Base-by-base conservation (phyloP, 1,284 basidiomycete genomes). In the Tylopilus orsonianus region DNA sequence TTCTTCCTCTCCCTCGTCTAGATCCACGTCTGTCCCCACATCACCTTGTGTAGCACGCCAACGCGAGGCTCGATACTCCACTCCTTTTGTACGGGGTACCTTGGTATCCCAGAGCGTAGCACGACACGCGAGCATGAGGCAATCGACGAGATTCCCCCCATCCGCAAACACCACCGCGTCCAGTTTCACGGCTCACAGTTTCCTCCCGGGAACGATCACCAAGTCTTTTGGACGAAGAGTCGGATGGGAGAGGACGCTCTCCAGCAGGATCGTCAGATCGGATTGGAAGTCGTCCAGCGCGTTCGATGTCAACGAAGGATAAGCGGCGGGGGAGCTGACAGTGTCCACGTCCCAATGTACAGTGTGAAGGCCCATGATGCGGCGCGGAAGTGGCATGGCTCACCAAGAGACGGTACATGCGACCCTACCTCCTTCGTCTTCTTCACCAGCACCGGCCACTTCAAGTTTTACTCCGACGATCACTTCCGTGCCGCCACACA, bases 301-400 rank as follows among this genome's bases (percentile, higher is more conserved):
- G 37, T 69, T 70, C 3, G 78, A 68, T 0, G 81, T 77, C 26
- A 86, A 71, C 40, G 81, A 75, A 0, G 89, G 84, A 60, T 90
- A 90, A 1, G 89, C 87, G n/a, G 84, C 78, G 8, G 87, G 84
- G 44, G 88, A 87, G 61, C 88, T 90, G n/a, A n/a, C n/a, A n/a
- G n/a, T n/a, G n/a, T n/a, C n/a, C n/a, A n/a, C n/a, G n/a, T n/a
- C n/a, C n/a, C n/a, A n/a, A n/a, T n/a, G n/a, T n/a, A n/a, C n/a
- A n/a, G n/a, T n/a, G n/a, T n/a, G n/a, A n/a, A n/a, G n/a, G n/a
- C n/a, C n/a, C n/a, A n/a, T n/a, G n/a, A n/a, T n/a, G n/a, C n/a
- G n/a, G n/a, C n/a, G n/a, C n/a, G n/a, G n/a, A n/a, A n/a, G n/a
- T n/a, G n/a, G n/a, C n/a, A n/a, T n/a, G n/a, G n/a, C n/a, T n/a